These are phyloP conservation scores for Candida sanyaensis DNA, from an alignment of 1,139 yeast species.

Conservation along the genomic window DNA sequence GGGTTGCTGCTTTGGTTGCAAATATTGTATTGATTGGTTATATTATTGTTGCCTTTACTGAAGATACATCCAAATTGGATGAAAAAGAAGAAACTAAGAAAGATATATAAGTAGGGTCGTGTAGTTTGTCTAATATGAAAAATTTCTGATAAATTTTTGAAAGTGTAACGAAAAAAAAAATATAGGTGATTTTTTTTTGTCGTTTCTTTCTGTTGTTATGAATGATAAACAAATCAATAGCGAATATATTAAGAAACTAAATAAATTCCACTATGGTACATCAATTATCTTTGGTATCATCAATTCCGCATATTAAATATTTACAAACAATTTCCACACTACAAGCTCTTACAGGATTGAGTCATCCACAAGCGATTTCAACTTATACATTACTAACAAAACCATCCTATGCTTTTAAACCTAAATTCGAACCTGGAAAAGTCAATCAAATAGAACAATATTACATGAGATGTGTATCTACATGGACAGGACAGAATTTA, in stretches of 20 bases:
- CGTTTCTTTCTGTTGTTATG: neutral
- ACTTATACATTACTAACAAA: slow-evolving; percentile 47
- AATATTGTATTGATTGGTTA: slow-evolving; percentile 85
- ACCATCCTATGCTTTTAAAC: slow-evolving; percentile 46
- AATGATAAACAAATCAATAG: too few relatives aligned
- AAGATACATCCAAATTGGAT: slow-evolving; percentile 53
- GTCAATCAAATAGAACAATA: slow-evolving; percentile 52
- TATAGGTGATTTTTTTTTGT: neutral
- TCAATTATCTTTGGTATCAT: slow-evolving; percentile 43
- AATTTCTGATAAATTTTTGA: neutral
- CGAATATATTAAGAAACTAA: too few relatives aligned
- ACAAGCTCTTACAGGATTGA: slow-evolving; percentile 46
- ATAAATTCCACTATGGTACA: slow-evolving; percentile 35
- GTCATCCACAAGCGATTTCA: slow-evolving; percentile 40
- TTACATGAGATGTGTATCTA: slow-evolving; percentile 46
- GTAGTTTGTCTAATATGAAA: slow-evolving; percentile 1
- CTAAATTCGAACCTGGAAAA: slow-evolving; percentile 51
- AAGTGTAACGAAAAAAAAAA: too few relatives aligned
- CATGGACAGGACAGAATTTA: slow-evolving; percentile 36
- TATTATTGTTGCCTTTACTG: slow-evolving; percentile 83
- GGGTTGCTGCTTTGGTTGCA: slow-evolving; percentile 84
- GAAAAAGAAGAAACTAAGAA: slow-evolving; percentile 21
- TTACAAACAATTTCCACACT: slow-evolving; percentile 46
- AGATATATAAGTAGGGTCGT: slow-evolving; percentile 8
- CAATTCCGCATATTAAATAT: slow-evolving; percentile 43